A percentile compares a stretch with the other conserved stretches of the same genome.
These are phyloP conservation scores for Neodidymelliopsis sp. DNA, from an alignment of 2,329 filamentous ascomycete species.

Conservation along the genomic window DNA sequence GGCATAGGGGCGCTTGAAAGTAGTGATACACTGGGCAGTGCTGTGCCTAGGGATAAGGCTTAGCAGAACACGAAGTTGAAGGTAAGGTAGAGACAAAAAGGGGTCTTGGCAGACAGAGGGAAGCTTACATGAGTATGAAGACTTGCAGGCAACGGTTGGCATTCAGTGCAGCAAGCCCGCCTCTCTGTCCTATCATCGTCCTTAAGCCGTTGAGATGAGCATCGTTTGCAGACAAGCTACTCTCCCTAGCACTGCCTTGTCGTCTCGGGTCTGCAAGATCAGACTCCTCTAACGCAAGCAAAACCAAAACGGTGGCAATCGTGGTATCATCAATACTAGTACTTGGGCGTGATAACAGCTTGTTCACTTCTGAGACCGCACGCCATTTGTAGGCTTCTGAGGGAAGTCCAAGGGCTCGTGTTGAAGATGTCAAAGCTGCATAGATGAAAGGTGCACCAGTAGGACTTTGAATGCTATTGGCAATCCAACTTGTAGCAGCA, in stretches of 20 bases:
- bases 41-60: conserved; percentile 35
- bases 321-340: conserved; percentile 39
- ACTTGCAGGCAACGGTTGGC: conserved; percentile 42
- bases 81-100: background rate
- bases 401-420: conserved; percentile 27
- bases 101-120: background rate
- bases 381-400: conserved; percentile 38
- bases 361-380: conserved; percentile 40
- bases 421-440: conserved; percentile 34
- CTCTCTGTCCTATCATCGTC: conserved; percentile 46
- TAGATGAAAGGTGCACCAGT: conserved; percentile 42
- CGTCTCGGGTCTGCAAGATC: conserved; percentile 29
- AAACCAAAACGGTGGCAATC: conserved; percentile 43
- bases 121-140: conserved; percentile 43
- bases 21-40: conserved; percentile 40
- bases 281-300: conserved; percentile 43
- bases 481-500: conserved; percentile 37
- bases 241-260: conserved; percentile 24
- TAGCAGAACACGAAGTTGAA: conserved; percentile 6
- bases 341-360: conserved; percentile 30
- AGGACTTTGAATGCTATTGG: conserved; percentile 28
- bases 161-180: conserved; percentile 37
- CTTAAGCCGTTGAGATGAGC: conserved; percentile 41
- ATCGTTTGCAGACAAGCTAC: conserved; percentile 28
- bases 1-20: conserved; percentile 41